Evolutionary conservation across 2,329 filamentous ascomycete genomes (phyloP), one percentile per base, ranked within the genome.

Genomic region (Microthyrium microscopicum): DNA sequence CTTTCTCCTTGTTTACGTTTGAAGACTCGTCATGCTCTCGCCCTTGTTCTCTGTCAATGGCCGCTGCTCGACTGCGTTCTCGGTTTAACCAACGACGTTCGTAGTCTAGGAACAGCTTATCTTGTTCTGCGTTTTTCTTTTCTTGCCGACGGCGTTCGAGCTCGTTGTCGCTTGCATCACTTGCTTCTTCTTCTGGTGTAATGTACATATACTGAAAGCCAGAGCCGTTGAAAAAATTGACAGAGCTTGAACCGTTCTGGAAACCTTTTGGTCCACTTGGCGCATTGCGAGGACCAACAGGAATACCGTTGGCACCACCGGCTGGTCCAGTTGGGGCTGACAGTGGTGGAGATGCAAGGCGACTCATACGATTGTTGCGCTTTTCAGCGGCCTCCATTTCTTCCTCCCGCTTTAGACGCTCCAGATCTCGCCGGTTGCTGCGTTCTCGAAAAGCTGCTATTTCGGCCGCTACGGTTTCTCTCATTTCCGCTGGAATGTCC

Each of bases 401-500:
- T 51, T 98, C 89, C 54, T 98, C 89, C 28, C 77, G 68, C 48
- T 76, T 75, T 22, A 93, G 59, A 3, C 89, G 78, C 54, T 98
- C 89, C 48, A 91, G 60, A 49, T 98, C 89, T 25, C 87, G 70
- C 40, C 79, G 73, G 39, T 75, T 93, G 44, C 87, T 94, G 15
- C 87, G 70, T 43, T 98, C 89, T 42, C 89, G 70, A 61, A 98
- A 98, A 0, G 85, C 81, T 0, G 83, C 76, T 46, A 98, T 98
- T 52, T 98, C 91, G 37, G 77, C 77, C 0, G 89, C 82, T 12
- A 98, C 89, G 0, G 83, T 85, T 51, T 92, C 89, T 17, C 89
- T 76, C 83, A 93, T 91, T 51, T 95, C 89, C 1, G 82, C 77
- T 0, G 89, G 89, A 30, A 98, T 94, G 47, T 98, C 89, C 15